Evolutionary conservation across 1,139 yeast genomes (phyloP).

Genomic region (Taphrina populina): DNA sequence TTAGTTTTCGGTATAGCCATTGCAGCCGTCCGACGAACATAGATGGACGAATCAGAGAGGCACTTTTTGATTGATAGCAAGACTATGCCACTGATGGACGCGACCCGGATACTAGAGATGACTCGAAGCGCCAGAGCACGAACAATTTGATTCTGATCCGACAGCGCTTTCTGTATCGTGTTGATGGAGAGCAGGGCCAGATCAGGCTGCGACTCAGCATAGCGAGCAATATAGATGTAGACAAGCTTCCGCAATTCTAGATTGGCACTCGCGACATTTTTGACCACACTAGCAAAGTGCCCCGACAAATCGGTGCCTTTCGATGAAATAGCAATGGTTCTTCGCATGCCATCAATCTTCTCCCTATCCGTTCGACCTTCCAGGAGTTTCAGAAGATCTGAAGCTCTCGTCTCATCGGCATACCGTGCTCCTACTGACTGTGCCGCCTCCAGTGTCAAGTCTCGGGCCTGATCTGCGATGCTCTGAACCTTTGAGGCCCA

Average conservation of each 20-base stretch:
- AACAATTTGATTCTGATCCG: slow-evolving; percentile 64
- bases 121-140: slow-evolving; percentile 76
- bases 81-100: slow-evolving; percentile 77
- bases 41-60: slow-evolving; percentile 67
- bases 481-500: slow-evolving; percentile 30
- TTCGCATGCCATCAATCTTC: slow-evolving; percentile 30
- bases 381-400: slow-evolving; percentile 14
- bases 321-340: slow-evolving; percentile 17
- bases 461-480: slow-evolving; percentile 31
- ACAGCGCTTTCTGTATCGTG: slow-evolving; percentile 79
- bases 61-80: slow-evolving; percentile 70
- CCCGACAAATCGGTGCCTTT: slow-evolving; percentile 59
- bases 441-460: slow-evolving; percentile 30
- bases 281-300: slow-evolving; percentile 84
- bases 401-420: slow-evolving; percentile 17
- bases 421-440: slow-evolving; percentile 31
- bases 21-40: slow-evolving; percentile 78
- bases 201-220: slow-evolving; percentile 84
- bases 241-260: slow-evolving; percentile 73
- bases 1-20: slow-evolving; percentile 70
- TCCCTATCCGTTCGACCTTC: slow-evolving; percentile 29
- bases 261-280: slow-evolving; percentile 74
- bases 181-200: slow-evolving; percentile 84
- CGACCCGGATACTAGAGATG: slow-evolving; percentile 74
- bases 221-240: slow-evolving; percentile 69